A percentile compares a stretch with the other conserved stretches of the same genome.
phyloP scores from a whole-genome alignment of 345 rosid genomes.

The Syzygium oleosum region DNA sequence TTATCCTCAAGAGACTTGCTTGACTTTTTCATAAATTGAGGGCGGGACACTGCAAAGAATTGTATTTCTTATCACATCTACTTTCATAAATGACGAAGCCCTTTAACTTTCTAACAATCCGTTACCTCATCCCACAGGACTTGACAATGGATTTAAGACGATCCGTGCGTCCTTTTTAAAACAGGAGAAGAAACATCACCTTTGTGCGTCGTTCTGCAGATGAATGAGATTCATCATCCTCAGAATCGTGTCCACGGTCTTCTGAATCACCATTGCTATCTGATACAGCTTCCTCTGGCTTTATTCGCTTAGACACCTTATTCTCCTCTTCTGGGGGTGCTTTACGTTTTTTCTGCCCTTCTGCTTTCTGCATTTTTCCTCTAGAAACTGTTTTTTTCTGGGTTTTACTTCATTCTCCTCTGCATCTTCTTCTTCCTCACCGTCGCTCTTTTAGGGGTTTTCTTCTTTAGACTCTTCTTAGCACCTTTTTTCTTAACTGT shows the following conservation, averaged over 20 bases:
- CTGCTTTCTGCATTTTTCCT: conserved; percentile 27
- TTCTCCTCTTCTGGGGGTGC: conserved; percentile 32
- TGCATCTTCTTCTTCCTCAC: conserved; percentile 17
- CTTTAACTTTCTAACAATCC: conserved; percentile 6
- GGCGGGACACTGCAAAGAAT: conserved; percentile 66
- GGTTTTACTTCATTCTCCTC: conserved; percentile 39
- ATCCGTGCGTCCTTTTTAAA: conserved; percentile 26
- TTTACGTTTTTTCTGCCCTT: conserved; percentile 47
- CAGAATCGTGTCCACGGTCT: conserved; percentile 36
- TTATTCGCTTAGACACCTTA: conserved; percentile 36
- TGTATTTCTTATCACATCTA: background rate
- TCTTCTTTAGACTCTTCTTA: background rate
- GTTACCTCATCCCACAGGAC: conserved; percentile 81
- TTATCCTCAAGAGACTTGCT: conserved; percentile 73
- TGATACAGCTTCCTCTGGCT: conserved; percentile 24
- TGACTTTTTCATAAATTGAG: conserved; percentile 64
- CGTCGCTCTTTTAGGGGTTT: conserved; percentile 3
- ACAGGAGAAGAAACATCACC: conserved; percentile 24
- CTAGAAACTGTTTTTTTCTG: conserved; percentile 33
- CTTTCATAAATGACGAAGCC: conserved; percentile 1
- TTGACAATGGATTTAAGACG: conserved; percentile 76
- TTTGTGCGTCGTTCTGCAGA: conserved; percentile 39
- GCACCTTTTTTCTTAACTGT: conserved; percentile 27
- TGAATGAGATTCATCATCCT: conserved; percentile 39
- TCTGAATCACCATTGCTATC: conserved; percentile 35